These are phyloP conservation scores for Colletotrichum scovillei DNA, from an alignment of 2,329 filamentous ascomycete species.

Conservation along the genomic window DNA sequence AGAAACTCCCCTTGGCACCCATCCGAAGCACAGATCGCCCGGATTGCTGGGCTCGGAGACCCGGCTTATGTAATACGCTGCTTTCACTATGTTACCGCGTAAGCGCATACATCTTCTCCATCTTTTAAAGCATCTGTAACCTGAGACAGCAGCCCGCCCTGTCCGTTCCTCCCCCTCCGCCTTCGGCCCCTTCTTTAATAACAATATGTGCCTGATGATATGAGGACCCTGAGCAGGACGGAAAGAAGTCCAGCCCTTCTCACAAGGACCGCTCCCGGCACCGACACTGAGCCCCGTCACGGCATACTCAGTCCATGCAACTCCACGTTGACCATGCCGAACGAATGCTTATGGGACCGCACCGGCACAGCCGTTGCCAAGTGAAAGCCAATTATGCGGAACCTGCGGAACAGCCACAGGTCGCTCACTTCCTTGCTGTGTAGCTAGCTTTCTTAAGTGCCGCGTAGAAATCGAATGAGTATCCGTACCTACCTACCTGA, in stretches of 20 bases:
- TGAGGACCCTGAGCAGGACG: slow-evolving; percentile 1
- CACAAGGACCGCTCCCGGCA: not conserved
- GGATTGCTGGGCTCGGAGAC: not conserved
- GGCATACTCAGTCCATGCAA: not conserved
- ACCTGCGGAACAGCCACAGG: not conserved
- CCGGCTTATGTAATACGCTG: slow-evolving; percentile 17
- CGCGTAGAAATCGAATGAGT: not conserved
- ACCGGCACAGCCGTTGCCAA: slow-evolving; percentile 24
- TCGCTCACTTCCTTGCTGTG: no score
- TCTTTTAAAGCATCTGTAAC: slow-evolving; percentile 16
- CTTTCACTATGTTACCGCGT: not conserved
- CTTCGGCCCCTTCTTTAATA: not conserved
- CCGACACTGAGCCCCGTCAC: not conserved
- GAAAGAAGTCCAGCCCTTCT: not conserved
- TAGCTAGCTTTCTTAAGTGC: not conserved
- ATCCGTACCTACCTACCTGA: not conserved
- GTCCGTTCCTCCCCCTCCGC: not conserved
- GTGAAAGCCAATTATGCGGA: slow-evolving; percentile 5
- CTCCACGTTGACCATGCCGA: not conserved
- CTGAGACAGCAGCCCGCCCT: slow-evolving; percentile 24
- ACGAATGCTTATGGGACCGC: not conserved
- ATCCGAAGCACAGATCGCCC: slow-evolving; percentile 1
- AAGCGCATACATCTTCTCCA: not conserved
- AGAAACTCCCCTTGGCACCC: slow-evolving; percentile 9
- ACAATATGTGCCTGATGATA: not conserved